Percentiles rank a stretch among this genome's conserved stretches.
Conservation (phyloP, 352 stramenopile species). For the Phytophthora pluvialis region DNA sequence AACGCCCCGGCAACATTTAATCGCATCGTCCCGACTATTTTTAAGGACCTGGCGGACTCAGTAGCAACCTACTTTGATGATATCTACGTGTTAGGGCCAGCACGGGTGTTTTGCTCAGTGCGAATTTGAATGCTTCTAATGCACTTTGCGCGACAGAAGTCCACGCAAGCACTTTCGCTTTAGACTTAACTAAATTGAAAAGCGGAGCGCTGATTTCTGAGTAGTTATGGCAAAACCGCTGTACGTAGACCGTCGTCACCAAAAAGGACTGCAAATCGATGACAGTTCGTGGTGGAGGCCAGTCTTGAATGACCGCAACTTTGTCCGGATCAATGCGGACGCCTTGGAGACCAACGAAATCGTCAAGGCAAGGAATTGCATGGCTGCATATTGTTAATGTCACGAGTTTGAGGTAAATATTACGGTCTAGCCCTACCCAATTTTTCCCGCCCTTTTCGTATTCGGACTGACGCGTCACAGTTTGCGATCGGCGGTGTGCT, state of each 20-base stretch:
- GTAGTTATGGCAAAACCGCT: neutral
- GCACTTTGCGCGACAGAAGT: neutral
- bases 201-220: neutral
- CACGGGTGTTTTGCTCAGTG: neutral
- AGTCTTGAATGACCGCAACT: neutral
- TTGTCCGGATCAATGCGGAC: constrained; percentile 2
- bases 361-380: constrained; percentile 1
- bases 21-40: neutral
- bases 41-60: neutral
- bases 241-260: neutral
- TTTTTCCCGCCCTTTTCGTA: neutral
- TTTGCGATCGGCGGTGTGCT: constrained; percentile 7
- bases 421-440: neutral
- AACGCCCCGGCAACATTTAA: constrained; percentile 5
- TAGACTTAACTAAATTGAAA: neutral
- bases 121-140: neutral
- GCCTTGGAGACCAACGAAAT: neutral
- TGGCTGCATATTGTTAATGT: neutral
- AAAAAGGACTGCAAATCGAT: constrained; percentile 1
- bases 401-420: neutral
- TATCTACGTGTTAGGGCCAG: constrained; percentile 7
- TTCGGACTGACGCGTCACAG: neutral
- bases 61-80: constrained; percentile 12
- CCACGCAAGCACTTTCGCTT: neutral
- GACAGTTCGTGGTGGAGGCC: neutral